These are phyloP conservation scores for Forsythia viridissima DNA, from an alignment of 257 asterid species.

Conservation along the genomic window DNA sequence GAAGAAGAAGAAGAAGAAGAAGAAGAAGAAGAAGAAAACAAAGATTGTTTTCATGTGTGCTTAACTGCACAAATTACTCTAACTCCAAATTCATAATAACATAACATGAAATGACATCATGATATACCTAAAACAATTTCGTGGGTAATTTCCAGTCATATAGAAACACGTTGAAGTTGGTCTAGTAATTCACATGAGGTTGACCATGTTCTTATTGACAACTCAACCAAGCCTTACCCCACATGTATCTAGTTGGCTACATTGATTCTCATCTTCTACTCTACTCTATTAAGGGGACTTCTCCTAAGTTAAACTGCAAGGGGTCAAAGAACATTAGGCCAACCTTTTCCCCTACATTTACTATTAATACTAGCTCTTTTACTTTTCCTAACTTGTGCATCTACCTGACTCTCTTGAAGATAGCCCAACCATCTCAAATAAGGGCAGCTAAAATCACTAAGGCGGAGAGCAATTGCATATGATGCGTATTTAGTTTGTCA, in stretches of 20 bases:
- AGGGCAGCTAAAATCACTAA: conserved; percentile 4
- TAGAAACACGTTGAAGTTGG: background rate
- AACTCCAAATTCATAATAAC: background rate
- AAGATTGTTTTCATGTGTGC: conserved; percentile 1
- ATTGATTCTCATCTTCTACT: background rate
- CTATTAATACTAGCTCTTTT: background rate
- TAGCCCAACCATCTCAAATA: background rate
- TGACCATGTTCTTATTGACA: conserved; percentile 5
- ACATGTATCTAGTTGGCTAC: background rate
- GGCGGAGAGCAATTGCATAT: background rate
- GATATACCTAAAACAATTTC: conserved; percentile 10
- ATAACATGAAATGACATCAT: background rate
- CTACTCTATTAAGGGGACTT: background rate
- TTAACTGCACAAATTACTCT: background rate
- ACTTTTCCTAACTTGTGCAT: background rate
- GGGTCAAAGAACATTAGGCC: background rate
- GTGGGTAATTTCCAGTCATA: conserved; percentile 8
- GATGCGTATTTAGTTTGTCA: background rate
- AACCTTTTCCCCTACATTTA: background rate
- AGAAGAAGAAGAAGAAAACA: background rate
- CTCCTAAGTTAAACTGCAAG: background rate
- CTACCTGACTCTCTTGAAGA: background rate
- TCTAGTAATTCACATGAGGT: background rate
- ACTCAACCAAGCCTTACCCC: background rate
- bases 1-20: background rate